Conservation (phyloP, 257 asterid genomes). For the Solanum megistacrolobum region DNA sequence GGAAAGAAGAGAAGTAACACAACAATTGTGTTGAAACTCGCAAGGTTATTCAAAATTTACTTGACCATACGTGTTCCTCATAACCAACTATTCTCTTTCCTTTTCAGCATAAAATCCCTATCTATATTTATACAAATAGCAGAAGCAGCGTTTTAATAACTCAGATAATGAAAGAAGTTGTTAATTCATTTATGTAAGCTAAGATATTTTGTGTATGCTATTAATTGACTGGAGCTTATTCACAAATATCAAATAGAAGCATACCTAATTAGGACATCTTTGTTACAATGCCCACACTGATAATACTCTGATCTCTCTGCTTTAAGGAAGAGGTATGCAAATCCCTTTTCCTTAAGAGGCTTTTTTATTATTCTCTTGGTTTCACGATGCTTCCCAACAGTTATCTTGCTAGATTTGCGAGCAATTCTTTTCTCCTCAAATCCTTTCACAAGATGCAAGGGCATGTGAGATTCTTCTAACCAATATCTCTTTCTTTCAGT, state of each 20-base stretch:
- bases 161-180: neutral
- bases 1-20: neutral
- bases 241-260: neutral
- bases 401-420: constrained; percentile 54
- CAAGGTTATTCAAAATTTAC: neutral
- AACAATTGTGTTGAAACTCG: neutral
- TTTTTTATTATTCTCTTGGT: constrained; percentile 18
- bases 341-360: constrained; percentile 49
- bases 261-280: constrained; percentile 74
- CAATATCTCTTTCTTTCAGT: constrained; percentile 70
- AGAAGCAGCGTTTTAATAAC: neutral
- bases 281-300: constrained; percentile 72
- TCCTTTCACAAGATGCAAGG: constrained; percentile 72
- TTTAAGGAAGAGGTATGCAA: constrained; percentile 65
- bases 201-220: neutral
- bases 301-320: constrained; percentile 48
- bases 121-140: neutral
- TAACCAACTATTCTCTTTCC: neutral
- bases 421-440: constrained; percentile 79
- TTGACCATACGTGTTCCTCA: neutral
- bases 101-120: neutral
- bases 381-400: constrained; percentile 31
- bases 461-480: constrained; percentile 84
- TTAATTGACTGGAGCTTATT: neutral
- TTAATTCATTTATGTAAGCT: neutral